These are phyloP conservation scores for Caryopteris hybrid DNA, from an alignment of 305 asterid species.

Conservation along the genomic window DNA sequence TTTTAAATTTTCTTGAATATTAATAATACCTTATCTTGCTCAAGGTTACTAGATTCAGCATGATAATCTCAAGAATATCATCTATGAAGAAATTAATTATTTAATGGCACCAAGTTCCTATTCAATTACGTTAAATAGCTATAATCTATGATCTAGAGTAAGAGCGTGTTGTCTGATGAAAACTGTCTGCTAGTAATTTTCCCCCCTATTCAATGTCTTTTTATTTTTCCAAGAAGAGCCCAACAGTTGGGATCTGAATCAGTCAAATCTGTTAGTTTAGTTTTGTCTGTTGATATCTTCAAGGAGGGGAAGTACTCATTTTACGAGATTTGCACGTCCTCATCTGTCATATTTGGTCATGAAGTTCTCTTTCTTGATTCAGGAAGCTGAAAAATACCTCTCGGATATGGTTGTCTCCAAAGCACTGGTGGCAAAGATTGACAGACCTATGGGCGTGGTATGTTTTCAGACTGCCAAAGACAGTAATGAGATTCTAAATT, in stretches of 20 bases:
- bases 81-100: background rate
- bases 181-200: no score
- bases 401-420: conserved; percentile 97
- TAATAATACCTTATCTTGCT: background rate
- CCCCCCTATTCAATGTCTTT: no score
- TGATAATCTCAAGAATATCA: background rate
- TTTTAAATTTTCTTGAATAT: background rate
- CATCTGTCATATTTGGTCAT: background rate
- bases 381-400: conserved; percentile 92
- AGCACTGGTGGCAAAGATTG: conserved; percentile 83
- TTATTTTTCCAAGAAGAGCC: background rate
- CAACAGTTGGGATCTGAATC: background rate
- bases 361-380: background rate
- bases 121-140: background rate
- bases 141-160: no score
- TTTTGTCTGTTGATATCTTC: background rate
- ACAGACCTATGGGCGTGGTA: conserved; percentile 79
- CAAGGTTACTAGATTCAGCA: background rate
- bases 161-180: no score
- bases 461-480: conserved; percentile 78
- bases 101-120: background rate
- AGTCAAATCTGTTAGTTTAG: background rate
- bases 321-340: background rate
- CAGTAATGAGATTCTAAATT: conserved; percentile 81
- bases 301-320: background rate